phyloP scores from a whole-genome alignment of 1,284 basidiomycete genomes.

The Papiliotrema nemorosa region DNA sequence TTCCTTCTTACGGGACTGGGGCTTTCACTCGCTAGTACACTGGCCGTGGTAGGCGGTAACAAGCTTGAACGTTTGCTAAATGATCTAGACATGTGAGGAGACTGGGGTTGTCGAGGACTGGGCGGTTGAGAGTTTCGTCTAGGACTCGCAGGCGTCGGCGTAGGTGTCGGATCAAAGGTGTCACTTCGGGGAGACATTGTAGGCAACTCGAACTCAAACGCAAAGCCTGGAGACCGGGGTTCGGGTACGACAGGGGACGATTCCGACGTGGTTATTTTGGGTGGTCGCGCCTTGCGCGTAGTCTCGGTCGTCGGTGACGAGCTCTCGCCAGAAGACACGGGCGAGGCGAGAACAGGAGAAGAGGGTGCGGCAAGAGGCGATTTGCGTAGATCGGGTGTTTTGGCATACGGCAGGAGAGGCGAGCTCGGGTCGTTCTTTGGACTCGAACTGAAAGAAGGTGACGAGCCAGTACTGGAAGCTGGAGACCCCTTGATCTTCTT shows the following conservation, averaged over 20 bases:
- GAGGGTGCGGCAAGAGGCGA: not conserved
- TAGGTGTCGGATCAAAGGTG: constrained; percentile 43
- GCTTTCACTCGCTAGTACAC: constrained; percentile 1
- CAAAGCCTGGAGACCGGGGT: constrained; percentile 13
- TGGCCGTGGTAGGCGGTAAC: constrained; percentile 43
- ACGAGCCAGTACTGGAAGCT: not conserved
- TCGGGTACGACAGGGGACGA: constrained; percentile 8
- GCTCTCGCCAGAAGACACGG: not conserved
- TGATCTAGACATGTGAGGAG: constrained; percentile 47
- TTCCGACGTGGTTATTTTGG: constrained; percentile 30
- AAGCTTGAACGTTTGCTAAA: constrained; percentile 48
- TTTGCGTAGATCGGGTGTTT: not conserved
- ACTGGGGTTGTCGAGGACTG: constrained; percentile 30
- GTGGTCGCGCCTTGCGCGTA: constrained; percentile 30
- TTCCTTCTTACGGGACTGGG: not conserved
- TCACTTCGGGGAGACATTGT: constrained; percentile 48
- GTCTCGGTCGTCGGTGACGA: constrained; percentile 8
- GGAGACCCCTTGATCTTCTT: constrained; percentile 18
- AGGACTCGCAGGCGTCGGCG: constrained; percentile 12
- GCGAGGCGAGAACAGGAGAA: constrained; percentile 10
- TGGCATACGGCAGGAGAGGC: not conserved
- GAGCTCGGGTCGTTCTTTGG: not conserved
- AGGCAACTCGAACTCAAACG: constrained; percentile 50
- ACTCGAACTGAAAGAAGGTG: not conserved
- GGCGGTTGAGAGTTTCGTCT: constrained; percentile 28